Base-by-base conservation (phyloP, 768 basidiomycete species). In the Trichaptum fuscoviolaceum region DNA sequence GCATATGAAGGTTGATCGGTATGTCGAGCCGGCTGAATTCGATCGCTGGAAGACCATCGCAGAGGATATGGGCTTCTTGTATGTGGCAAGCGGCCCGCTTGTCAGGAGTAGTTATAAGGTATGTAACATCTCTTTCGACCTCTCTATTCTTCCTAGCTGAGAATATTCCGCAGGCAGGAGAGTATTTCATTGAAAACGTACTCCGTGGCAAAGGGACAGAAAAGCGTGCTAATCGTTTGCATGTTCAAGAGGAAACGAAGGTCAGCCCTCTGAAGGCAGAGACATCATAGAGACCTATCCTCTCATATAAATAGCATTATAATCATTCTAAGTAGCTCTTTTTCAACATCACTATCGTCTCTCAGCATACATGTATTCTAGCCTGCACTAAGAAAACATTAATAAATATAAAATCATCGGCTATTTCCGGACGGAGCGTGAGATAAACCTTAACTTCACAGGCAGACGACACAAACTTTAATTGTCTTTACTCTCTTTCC, bases 1-100 rank as follows among this genome's bases (percentile, higher is more conserved):
- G 30, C 97, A 99, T 77, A 99, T 99, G 97, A 99, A 99, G 77
- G 97, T 99, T 10, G 91, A 94, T 70, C 91, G 94, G 34, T 99
- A 99, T 72, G 95, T 99, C 25, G 87, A 93, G 67, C 97, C 97
- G 0, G 85, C 87, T 4, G 96, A 99, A 75, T 99, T 99, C 71
- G 91, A 92, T 68, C 80, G 83, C 65, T 99, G 96, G 96, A 95
- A 91, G 74, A 80, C 85, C 71, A 81, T 91, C 12, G 96, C 97
- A 7, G 94, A 98, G 72, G 86, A 88, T 68, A 89, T 97, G 84
- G 95, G 96, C 57, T 99, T 99, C 84, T 74, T 98, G 59, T 99
- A 99, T 71, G 96, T 98, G 36, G 97, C 97, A 9, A 94, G 92
- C 76, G 97, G 97, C 0, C 97, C 97, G 15, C 80, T 99, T 23